Evolutionary conservation across 1,139 yeast genomes (phyloP), one percentile per base, ranked within the genome.

Genomic region (Kodamaea fungicola): DNA sequence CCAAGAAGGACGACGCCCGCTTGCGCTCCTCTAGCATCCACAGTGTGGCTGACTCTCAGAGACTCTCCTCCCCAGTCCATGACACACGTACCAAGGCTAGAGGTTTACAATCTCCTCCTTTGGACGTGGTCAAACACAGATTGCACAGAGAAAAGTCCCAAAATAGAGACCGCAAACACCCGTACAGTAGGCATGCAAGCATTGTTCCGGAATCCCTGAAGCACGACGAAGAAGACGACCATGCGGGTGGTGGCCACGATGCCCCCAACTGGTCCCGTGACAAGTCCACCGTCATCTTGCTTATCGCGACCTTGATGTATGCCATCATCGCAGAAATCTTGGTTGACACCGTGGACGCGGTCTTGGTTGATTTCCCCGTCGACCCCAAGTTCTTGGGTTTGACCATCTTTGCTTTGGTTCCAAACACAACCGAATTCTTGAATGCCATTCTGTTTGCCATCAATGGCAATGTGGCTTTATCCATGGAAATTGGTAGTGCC

Each of bases 401-500:
- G 46, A 90, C 97, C 0, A 85, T 92, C 1, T 92, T 94, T 67
- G 97, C 98, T 0, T 68, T 94, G 38, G 97, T 94, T 25, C 98
- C 98, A 8, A 92, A 90, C 55, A 89, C 97, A 4, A 92, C 99
- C 0, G 98, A 92, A 62, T 94, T 92, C 54, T 74, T 94, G 46
- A 94, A 92, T 61, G 99, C 98, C 52, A 90, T 92, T 43, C 89
- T 97, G 9, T 92, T 92, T 67, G 98, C 99, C 0, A 79, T 88
- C 52, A 80, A 94, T 47, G 99, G 98, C 2, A 92, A 92, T 49
- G 96, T 94, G 41, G 96, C 98, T 0, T 70, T 92, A 34, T 84
- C 94, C 2, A 87, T 92, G 96, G 99, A 92, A 59, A 92, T 92
- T 59, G 98, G 99, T 45, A 83, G 95, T 47, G 98, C 98, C 0